Base-by-base conservation (phyloP, 768 basidiomycete genomes). In the Boletus subparvulus region DNA sequence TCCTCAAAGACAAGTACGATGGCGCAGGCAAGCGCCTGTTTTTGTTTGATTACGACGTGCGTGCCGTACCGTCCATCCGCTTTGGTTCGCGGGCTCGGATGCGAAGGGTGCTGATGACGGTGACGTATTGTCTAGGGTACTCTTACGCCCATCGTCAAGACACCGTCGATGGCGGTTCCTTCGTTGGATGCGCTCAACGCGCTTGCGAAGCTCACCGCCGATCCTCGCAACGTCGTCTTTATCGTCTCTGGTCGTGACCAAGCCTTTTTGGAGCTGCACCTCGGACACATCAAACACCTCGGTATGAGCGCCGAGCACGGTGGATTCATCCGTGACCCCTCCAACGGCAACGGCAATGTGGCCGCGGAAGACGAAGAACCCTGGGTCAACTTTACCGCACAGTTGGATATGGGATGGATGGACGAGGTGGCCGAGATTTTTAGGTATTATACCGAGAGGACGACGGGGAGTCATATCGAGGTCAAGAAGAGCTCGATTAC, bases 371-470 rank as follows among this genome's bases (percentile, higher is more conserved):
- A 54, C 19, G 64, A 59, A 30, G 76, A 81, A 59, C 32, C 37
- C 21, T 99, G 96, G 92, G 78, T 77, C 59, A 94, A 94, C 68
- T 90, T 97, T 69, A 97, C 95, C n/a, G 83, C 87, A 72, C 82
- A 80, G 59, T 71, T 99, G 68, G 95, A 99, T 75, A 98, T 98
- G 96, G 84, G 84, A 61, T 99, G 96, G 96, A 94, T 96, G 90
- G 78, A 74, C 50, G 96, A 99, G 75, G 96, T 97, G 32, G 83
- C 87, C 65, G 94, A 98, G 76, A 88, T 99, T 48, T 99, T 99
- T 75, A 84, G 82, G 73, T 98, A 96, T 75, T 96, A 96, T 74
- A 96, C 93, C 17, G 94, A 96, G 83, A 79, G 96, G 50, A 99
- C 96, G 64, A 92, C 93, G 36, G 96, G 96, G n/a, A 90, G 90